Evolutionary conservation across 2,329 filamentous ascomycete genomes (phyloP).

Genomic region (Didymella sp.): DNA sequence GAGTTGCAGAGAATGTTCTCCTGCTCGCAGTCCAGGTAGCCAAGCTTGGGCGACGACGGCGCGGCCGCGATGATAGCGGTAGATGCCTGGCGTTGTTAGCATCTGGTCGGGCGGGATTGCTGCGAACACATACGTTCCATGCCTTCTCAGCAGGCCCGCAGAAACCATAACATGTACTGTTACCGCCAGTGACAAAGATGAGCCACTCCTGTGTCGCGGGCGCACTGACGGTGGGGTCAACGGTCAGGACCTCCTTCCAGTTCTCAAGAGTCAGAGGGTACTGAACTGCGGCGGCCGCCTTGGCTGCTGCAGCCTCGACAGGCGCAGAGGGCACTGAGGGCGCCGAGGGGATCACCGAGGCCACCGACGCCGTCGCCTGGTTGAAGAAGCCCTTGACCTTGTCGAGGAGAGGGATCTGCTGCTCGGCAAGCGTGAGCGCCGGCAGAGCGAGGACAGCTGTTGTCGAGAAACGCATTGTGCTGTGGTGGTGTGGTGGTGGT

Average conservation of each 20-base stretch:
- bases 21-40: slow-evolving; percentile 74
- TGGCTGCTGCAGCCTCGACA: slow-evolving; percentile 58
- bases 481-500: slow-evolving; percentile 33
- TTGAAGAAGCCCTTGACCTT: slow-evolving; percentile 63
- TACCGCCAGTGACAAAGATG: slow-evolving; percentile 75
- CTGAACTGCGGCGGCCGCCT: slow-evolving; percentile 61
- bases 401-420: slow-evolving; percentile 68
- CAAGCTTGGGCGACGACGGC: slow-evolving; percentile 71
- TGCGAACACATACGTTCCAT: slow-evolving; percentile 54
- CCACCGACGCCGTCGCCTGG: slow-evolving; percentile 63
- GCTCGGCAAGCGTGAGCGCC: slow-evolving; percentile 59
- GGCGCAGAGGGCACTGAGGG: slow-evolving; percentile 37
- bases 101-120: neutral
- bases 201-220: slow-evolving; percentile 76
- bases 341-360: slow-evolving; percentile 57
- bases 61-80: slow-evolving; percentile 67
- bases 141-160: slow-evolving; percentile 70
- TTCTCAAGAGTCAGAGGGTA: slow-evolving; percentile 70
- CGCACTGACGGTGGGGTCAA: slow-evolving; percentile 62
- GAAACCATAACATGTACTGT: slow-evolving; percentile 78
- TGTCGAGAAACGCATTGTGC: slow-evolving; percentile 60
- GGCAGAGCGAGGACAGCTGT: slow-evolving; percentile 61
- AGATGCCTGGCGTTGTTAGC: slow-evolving; percentile 58
- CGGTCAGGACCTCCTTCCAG: slow-evolving; percentile 73
- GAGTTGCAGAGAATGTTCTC: slow-evolving; percentile 77